Percentiles rank a stretch among this genome's conserved stretches.
phyloP scores from a whole-genome alignment of 1,139 yeast species.

The Blastobotrys apis region DNA sequence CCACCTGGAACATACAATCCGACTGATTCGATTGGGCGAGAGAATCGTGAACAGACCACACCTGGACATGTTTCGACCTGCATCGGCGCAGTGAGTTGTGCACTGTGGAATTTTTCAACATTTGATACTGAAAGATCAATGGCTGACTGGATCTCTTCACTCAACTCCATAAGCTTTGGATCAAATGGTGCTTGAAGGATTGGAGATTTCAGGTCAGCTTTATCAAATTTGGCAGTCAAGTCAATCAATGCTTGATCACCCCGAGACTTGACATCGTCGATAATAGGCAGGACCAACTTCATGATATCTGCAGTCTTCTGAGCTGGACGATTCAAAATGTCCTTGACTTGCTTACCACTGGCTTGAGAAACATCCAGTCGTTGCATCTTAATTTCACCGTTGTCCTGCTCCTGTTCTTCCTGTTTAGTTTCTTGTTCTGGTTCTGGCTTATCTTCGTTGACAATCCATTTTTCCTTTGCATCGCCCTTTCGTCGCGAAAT shows the following conservation, averaged over 20 bases:
- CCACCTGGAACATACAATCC: slow-evolving; percentile 99
- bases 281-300: slow-evolving; percentile 87
- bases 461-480: slow-evolving; percentile 72
- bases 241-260: slow-evolving; percentile 89
- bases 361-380: slow-evolving; percentile 51
- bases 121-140: slow-evolving; percentile 85
- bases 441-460: slow-evolving; percentile 20
- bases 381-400: slow-evolving; percentile 51
- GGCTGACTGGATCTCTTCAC: slow-evolving; percentile 75
- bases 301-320: slow-evolving; percentile 88
- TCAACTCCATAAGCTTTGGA: slow-evolving; percentile 64
- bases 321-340: slow-evolving; percentile 79
- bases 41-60: slow-evolving; percentile 87
- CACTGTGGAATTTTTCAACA: slow-evolving; percentile 88
- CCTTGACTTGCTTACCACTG: slow-evolving; percentile 44
- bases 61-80: slow-evolving; percentile 95
- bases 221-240: slow-evolving; percentile 85
- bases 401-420: slow-evolving; percentile 21
- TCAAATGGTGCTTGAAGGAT: slow-evolving; percentile 85
- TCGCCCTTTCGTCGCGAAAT: slow-evolving; percentile 94
- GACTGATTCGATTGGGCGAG: slow-evolving; percentile 89
- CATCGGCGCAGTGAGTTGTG: slow-evolving; percentile 69
- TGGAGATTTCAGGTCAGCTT: slow-evolving; percentile 66
- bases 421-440: slow-evolving; percentile 17
- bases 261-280: slow-evolving; percentile 64